Evolutionary conservation across 2,329 filamentous ascomycete species (phyloP), one percentile per base, ranked within the genome.

Genomic region (Fusarium gaditjirri): DNA sequence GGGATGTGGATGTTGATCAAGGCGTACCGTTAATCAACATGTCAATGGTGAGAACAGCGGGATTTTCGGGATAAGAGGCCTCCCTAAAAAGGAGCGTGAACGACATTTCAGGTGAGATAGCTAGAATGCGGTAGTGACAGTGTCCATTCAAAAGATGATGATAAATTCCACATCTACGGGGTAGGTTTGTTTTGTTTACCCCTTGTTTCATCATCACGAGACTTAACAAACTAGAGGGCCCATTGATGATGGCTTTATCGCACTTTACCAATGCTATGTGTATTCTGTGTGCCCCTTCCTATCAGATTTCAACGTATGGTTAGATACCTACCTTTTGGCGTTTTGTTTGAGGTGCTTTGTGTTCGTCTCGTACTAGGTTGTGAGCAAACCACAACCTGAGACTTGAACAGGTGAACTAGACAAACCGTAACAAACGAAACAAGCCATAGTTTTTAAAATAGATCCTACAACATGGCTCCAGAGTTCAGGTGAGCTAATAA

Each of bases 401-500:
- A 33, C 33, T 9, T 23, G 8, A n/a, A 17, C 33, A 52, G 23
- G 13, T n/a, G 19, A 25, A n/a, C 21, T 9, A 42, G 17, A 23
- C 29, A 35, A 11, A 31, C 49, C 29, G 19, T 5, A 23, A 38
- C 11, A 35, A 39, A 44, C 33, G 43, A 56, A 55, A 57, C 25
- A 46, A 61, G 25, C 10, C 16, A 33, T 11, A 8, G 41, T 36
- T 36, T 17, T 52, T n/a, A 41, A 59, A 57, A 58, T 58, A 56
- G 42, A 66, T 35, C 5, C 33, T 25, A 41, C 29, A 63, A 36
- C 36, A n/a, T 53, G 39, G 64, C 42, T 50, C 33, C 52, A 55
- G 33, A 61, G 31, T 56, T 66, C 39, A 50, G 60, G 47, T 27
- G 46, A 46, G 14, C 60, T 55, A 67, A 58, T 29, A 33, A 31